These are phyloP conservation scores for Plantago rigida DNA, from an alignment of 305 asterid genomes.

Conservation along the genomic window DNA sequence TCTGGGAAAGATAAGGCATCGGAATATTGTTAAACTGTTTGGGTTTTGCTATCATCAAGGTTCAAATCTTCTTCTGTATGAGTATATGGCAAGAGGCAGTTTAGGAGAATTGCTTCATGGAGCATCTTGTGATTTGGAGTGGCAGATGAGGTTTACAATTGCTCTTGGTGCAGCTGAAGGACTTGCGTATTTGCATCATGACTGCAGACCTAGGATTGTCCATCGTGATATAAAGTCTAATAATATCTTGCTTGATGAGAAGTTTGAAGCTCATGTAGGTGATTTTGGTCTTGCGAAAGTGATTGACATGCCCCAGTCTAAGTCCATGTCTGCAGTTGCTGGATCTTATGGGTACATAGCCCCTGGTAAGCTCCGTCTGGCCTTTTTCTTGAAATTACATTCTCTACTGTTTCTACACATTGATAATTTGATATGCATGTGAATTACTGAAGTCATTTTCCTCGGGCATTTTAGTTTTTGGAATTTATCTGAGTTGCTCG, in stretches of 20 bases:
- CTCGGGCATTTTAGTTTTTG: neutral
- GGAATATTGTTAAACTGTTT: constrained; percentile 81
- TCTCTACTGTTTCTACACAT: too few relatives aligned
- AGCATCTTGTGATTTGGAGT: constrained; percentile 44
- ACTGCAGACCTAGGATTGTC: constrained; percentile 71
- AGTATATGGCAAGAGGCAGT: constrained; percentile 86
- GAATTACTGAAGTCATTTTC: neutral
- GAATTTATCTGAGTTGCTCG: neutral
- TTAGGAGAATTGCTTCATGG: constrained; percentile 81
- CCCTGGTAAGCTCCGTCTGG: constrained; percentile 51
- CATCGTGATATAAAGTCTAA: constrained; percentile 89
- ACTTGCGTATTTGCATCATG: constrained; percentile 76
- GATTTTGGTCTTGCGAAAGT: constrained; percentile 94
- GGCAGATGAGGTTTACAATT: constrained; percentile 65
- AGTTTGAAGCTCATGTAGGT: constrained; percentile 88
- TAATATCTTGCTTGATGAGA: constrained; percentile 72
- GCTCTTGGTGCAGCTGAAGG: constrained; percentile 93
- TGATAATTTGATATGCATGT: neutral
- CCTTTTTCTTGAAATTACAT: neutral
- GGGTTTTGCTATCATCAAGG: constrained; percentile 86
- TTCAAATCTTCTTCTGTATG: constrained; percentile 72
- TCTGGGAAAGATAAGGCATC: constrained; percentile 84
- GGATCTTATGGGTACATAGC: constrained; percentile 97
- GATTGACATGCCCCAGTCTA: constrained; percentile 85
- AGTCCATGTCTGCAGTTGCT: constrained; percentile 90